Evolutionary conservation across 2,329 filamentous ascomycete genomes (phyloP), one percentile per base, ranked within the genome.

Genomic region (Apiospora hydei): DNA sequence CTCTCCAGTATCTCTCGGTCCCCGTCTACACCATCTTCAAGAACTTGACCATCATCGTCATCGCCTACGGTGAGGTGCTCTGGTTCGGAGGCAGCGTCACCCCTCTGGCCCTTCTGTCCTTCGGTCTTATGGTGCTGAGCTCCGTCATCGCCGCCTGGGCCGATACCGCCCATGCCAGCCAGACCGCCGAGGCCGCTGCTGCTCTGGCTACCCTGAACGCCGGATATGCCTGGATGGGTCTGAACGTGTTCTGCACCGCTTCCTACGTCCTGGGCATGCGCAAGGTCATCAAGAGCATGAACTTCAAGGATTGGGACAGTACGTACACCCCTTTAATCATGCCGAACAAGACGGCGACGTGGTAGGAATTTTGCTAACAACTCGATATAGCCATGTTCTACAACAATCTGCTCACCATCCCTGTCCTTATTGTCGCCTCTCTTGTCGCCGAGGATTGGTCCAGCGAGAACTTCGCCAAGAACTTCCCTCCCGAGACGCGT

Each of bases 1-100:
- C 96, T 26, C 91, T 99, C 66, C 95, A 98, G 84, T 98, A 92
- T 84, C 93, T 99, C 74, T 98, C 95, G 44, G 97, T 99, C 71
- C 96, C 96, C 34, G 96, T 99, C 38, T 99, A 99, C 85, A 99
- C 96, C 71, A 99, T 99, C 82, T 99, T 99, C 89, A 99, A 99
- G 89, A 99, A 99, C 86, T 84, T 99, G 86, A 98, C 96, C 74
- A 99, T 97, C 83, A 98, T 99, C 79, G 91, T 98, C 76, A 99
- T 98, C 80, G 96, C 96, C 71, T 99, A 99, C 77, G 96, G 96
- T 77, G 96, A 99, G 85, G 96, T 99, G 43, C 89, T 99, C 70
- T 98, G 96, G 95, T 99, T 99, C 77, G 96, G 96, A 74, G 96
- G 96, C 80, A 94, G 91, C 68, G 96, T 99, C 73, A 95, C 93